Conservation (phyloP, 1,284 basidiomycete species). For the Ganoderma lucidum region DNA sequence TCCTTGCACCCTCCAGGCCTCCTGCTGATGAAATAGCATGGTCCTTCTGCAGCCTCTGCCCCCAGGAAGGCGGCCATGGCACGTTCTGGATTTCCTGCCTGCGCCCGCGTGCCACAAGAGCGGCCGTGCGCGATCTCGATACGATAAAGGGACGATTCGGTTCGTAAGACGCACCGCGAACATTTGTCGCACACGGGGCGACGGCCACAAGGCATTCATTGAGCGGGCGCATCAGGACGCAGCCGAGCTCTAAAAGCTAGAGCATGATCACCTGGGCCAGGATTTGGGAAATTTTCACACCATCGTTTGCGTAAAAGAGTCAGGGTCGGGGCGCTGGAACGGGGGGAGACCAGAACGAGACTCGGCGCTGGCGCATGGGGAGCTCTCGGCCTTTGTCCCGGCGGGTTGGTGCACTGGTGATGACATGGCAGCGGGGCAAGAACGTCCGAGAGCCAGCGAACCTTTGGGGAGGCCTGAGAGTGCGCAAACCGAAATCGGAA, state of each 20-base stretch:
- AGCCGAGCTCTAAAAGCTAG: conserved; percentile 9
- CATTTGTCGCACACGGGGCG: neutral
- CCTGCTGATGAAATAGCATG: conserved; percentile 4
- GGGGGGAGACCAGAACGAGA: conserved; percentile 6
- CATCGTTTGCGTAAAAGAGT: neutral
- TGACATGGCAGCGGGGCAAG: conserved; percentile 13
- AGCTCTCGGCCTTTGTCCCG: conserved; percentile 1
- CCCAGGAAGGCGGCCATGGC: neutral
- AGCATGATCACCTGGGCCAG: conserved; percentile 3
- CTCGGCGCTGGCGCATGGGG: neutral
- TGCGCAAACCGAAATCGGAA: conserved; percentile 5
- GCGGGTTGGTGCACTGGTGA: neutral
- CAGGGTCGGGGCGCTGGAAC: conserved; percentile 6
- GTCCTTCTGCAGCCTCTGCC: conserved; percentile 2
- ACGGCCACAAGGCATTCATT: neutral
- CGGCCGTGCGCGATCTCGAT: conserved; percentile 6
- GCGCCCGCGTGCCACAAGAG: conserved; percentile 13
- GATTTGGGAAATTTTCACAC: neutral
- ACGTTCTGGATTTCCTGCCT: conserved; percentile 4
- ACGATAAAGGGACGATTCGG: conserved; percentile 21
- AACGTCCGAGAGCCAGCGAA: conserved; percentile 7
- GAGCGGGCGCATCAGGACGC: neutral
- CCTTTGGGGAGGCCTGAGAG: conserved; percentile 1
- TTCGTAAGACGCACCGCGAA: conserved; percentile 2
- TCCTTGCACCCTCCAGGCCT: neutral